A percentile compares a stretch with the other conserved stretches of the same genome.
Conservation (phyloP, 2,329 filamentous ascomycete species). For the Emmonsia crescens region DNA sequence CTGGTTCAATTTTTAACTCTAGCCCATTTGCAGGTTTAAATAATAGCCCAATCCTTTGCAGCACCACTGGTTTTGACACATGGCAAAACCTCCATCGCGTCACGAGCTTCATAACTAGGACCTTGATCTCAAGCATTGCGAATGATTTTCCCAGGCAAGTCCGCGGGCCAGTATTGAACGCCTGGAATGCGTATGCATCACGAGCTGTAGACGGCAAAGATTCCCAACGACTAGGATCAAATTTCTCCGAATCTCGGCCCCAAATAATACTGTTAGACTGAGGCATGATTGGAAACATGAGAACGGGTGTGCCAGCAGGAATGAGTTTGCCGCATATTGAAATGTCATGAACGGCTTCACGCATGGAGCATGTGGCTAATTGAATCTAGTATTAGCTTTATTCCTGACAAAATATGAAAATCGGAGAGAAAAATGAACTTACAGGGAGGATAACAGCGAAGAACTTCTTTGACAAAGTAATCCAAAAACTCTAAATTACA, state of each 20-base stretch:
- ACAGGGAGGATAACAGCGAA: conserved; percentile 3
- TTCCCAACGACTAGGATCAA: conserved; percentile 4
- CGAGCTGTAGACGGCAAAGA: background rate
- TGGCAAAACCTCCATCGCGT: conserved; percentile 1
- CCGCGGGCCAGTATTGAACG: conserved; percentile 3
- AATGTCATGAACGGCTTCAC: background rate
- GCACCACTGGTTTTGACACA: background rate
- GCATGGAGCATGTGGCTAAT: conserved; percentile 1
- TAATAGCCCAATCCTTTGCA: background rate
- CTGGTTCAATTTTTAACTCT: background rate
- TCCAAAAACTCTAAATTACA: conserved; percentile 2
- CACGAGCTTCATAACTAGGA: conserved; percentile 1
- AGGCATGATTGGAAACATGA: conserved; percentile 1
- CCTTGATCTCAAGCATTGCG: conserved; percentile 5
- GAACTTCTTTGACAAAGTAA: conserved; percentile 3
- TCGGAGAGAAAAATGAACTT: background rate
- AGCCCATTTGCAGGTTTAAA: conserved; percentile 3
- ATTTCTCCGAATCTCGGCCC: background rate
- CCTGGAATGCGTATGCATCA: conserved; percentile 3
- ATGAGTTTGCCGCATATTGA: conserved; percentile 3
- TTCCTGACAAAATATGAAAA: background rate
- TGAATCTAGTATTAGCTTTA: background rate
- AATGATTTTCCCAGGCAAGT: conserved; percentile 1
- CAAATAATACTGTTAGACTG: conserved; percentile 1
- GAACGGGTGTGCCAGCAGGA: background rate